phyloP scores from a whole-genome alignment of 163 green algal species.

The Scenedesmus sp. region DNA sequence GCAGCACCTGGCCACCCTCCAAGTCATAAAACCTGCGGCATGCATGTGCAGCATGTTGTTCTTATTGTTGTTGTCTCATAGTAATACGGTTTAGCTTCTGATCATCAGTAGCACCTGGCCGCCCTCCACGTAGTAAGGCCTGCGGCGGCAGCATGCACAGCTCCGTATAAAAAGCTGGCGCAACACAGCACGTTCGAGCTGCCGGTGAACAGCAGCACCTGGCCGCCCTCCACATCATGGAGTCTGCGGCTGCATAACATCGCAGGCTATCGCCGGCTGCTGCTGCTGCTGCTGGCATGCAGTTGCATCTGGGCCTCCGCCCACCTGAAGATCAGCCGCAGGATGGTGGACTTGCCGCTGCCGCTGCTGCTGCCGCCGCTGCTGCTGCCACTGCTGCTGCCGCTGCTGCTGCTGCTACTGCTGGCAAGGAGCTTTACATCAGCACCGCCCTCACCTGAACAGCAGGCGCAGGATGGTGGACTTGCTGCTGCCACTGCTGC shows the following conservation, averaged over 20 bases:
- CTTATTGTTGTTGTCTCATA: background rate
- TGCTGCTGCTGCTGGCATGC: background rate
- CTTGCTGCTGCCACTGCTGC: constrained; percentile 87
- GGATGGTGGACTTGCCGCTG: no score
- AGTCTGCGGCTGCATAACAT: no score
- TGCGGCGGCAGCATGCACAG: no score
- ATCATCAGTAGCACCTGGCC: background rate
- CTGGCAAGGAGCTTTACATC: no score
- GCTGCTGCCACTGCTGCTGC: no score
- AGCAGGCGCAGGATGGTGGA: constrained; percentile 83
- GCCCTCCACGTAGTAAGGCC: background rate
- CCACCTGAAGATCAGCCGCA: no score
- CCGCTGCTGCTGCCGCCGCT: no score
- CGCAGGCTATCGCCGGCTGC: background rate
- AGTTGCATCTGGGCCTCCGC: background rate
- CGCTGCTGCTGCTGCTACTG: no score
- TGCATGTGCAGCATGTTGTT: background rate
- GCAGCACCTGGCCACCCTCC: background rate
- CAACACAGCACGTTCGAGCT: background rate
- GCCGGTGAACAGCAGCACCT: background rate
- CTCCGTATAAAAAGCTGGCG: background rate
- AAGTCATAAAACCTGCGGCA: no score
- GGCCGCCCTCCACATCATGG: no score
- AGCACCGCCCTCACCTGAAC: constrained; percentile 21
- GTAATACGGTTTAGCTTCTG: no score